These are phyloP conservation scores for Naganishia kalamii DNA, from an alignment of 768 basidiomycete species.

Conservation along the genomic window DNA sequence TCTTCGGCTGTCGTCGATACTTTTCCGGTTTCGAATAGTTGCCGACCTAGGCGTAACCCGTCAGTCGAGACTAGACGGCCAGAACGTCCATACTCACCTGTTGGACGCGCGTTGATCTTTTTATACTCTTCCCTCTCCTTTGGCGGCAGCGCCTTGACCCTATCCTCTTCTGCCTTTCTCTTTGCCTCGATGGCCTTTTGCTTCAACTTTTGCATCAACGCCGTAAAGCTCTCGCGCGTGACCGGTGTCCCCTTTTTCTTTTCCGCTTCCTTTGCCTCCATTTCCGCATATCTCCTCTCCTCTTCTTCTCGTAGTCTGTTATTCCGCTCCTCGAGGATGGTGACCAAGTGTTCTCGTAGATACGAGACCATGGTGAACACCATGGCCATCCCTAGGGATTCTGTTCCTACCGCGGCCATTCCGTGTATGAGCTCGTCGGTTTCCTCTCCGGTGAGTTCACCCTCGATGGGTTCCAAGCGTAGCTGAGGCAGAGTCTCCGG, in stretches of 20 bases:
- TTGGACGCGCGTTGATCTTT: conserved; percentile 57
- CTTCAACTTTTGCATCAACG: conserved; percentile 75
- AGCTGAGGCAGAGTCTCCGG: conserved; percentile 76
- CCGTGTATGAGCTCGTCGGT: conserved; percentile 57
- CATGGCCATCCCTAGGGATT: conserved; percentile 71
- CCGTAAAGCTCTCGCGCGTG: conserved; percentile 68
- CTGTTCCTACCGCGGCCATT: conserved; percentile 47
- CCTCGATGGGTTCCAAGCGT: conserved; percentile 58
- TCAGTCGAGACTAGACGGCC: not conserved
- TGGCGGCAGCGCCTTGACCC: conserved; percentile 60
- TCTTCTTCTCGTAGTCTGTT: conserved; percentile 57
- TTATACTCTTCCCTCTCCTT: conserved; percentile 84
- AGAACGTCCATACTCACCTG: conserved; percentile 54
- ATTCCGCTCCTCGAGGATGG: conserved; percentile 58
- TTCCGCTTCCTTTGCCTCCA: conserved; percentile 77
- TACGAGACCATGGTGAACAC: conserved; percentile 87
- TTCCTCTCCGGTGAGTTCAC: conserved; percentile 53
- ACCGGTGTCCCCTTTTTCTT: conserved; percentile 88
- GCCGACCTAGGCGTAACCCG: conserved; percentile 61
- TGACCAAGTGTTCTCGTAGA: conserved; percentile 68
- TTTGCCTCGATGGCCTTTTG: conserved; percentile 59
- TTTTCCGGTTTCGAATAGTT: conserved; percentile 79
- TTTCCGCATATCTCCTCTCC: conserved; percentile 65
- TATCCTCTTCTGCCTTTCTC: conserved; percentile 70
- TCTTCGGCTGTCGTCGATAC: conserved; percentile 69